Evolutionary conservation across 495 filamentous ascomycete genomes (phyloP).

Genomic region (Podospora tetraspora): DNA sequence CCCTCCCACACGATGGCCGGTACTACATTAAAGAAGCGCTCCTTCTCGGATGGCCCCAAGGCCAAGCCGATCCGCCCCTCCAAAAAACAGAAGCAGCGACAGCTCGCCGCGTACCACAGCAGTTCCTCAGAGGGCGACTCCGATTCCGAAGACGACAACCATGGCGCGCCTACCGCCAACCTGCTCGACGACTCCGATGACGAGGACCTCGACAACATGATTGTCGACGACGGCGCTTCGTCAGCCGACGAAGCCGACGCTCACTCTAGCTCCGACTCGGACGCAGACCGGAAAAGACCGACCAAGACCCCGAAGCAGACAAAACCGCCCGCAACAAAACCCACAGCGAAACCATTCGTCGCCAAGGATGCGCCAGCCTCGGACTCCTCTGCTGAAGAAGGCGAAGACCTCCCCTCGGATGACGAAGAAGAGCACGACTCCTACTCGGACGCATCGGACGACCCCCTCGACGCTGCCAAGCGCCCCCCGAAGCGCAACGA

Average conservation of each 20-base stretch:
- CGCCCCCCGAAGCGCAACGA: slow-evolving; percentile 73
- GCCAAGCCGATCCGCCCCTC: slow-evolving; percentile 49
- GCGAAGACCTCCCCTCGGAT: slow-evolving; percentile 28
- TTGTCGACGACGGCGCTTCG: slow-evolving; percentile 39
- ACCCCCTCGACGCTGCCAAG: slow-evolving; percentile 30
- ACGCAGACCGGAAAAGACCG: slow-evolving; percentile 20
- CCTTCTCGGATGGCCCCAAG: slow-evolving; percentile 48
- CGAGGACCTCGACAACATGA: slow-evolving; percentile 47
- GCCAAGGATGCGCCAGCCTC: slow-evolving; percentile 35
- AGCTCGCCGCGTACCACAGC: slow-evolving; percentile 68
- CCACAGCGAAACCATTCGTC: slow-evolving; percentile 16
- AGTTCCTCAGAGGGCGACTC: slow-evolving; percentile 56
- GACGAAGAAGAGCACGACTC: slow-evolving; percentile 30
- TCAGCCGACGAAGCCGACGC: slow-evolving; percentile 32
- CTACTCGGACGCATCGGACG: slow-evolving; percentile 34
- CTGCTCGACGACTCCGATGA: slow-evolving; percentile 64
- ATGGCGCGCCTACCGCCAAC: slow-evolving; percentile 57
- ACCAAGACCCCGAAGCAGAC: slow-evolving; percentile 11
- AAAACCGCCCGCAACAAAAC: slow-evolving; percentile 19
- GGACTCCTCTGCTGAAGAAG: not conserved
- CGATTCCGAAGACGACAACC: slow-evolving; percentile 31
- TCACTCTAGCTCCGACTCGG: slow-evolving; percentile 39
- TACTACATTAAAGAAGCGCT: slow-evolving; percentile 27
- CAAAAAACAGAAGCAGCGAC: slow-evolving; percentile 69
- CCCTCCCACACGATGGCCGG: slow-evolving; percentile 27